A percentile compares a stretch with the other conserved stretches of the same genome.
Evolutionary conservation across 2,329 filamentous ascomycete species (phyloP).

Genomic region (Aureobasidium zeae): DNA sequence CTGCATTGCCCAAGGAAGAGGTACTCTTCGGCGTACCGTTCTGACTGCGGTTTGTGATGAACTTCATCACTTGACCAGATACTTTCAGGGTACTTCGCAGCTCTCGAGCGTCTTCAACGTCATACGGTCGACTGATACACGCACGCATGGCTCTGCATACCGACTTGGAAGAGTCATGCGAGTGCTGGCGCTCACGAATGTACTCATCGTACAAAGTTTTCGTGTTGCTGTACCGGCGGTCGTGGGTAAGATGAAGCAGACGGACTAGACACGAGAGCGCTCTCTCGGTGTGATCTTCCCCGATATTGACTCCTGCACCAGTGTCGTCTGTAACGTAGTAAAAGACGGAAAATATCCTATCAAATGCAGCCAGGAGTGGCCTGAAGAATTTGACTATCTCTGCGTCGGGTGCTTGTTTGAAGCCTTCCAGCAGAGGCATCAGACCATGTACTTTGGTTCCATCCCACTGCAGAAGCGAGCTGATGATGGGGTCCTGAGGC

Average conservation of each 20-base stretch:
- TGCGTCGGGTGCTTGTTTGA: constrained; percentile 91
- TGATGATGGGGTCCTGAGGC: constrained; percentile 59
- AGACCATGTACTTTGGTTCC: constrained; percentile 33
- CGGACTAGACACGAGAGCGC: constrained; percentile 17
- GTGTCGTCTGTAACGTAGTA: constrained; percentile 11
- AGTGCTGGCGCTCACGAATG: constrained; percentile 14
- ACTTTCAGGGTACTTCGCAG: constrained; percentile 18
- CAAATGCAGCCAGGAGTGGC: constrained; percentile 14
- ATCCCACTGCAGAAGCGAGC: constrained; percentile 73
- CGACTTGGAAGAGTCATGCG: constrained; percentile 13
- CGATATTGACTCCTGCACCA: constrained; percentile 7
- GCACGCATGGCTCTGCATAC: constrained; percentile 16
- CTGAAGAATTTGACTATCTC: constrained; percentile 91
- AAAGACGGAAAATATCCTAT: constrained; percentile 11
- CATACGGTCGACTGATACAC: constrained; percentile 17
- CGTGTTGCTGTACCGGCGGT: constrained; percentile 17
- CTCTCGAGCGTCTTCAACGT: constrained; percentile 17
- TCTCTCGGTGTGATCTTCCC: constrained; percentile 14
- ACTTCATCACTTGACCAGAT: constrained; percentile 16
- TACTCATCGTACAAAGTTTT: constrained; percentile 16
- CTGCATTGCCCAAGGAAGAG: background rate
- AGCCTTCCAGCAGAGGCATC: constrained; percentile 56
- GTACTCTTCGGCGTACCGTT: background rate
- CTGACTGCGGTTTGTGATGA: constrained; percentile 7
- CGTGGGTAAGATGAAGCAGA: constrained; percentile 15